Evolutionary conservation across 179 eudicot genomes (phyloP), one percentile per base, ranked within the genome.

Genomic region (Drosera spatulata): DNA sequence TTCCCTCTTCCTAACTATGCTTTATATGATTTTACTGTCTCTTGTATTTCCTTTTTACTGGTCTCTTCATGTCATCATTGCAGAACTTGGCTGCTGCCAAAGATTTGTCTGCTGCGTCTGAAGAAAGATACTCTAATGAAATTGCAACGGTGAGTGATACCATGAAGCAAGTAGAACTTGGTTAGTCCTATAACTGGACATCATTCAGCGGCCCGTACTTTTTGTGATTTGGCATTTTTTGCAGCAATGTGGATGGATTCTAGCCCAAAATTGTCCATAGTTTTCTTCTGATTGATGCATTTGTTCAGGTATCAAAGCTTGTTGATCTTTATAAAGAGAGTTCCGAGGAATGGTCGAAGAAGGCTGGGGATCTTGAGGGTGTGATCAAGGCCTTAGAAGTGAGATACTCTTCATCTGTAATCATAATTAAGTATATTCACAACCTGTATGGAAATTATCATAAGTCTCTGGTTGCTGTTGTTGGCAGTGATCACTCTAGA

Each of bases 291-390:
- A 59, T 7, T 13, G 50, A 33, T 42, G 39, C 44, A 54, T 2
- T 13, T 56, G 38, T 49, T 58, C 61, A 83, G 88, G 67, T 74
- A 55, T 80, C 84, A 41, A 94, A 85, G 77, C 96, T 95, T 72
- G 86, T 63, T 61, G 97, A 87, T 38, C 74, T 95, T 53, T 95
- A 95, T 60, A 95, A 95, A 77, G 97, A 91, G 82, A 95, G 89
- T 68, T 80, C 97, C 41, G 87, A 87, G 53, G 97, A 95, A 75
- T 95, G 96, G 96, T 91, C 97, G 58, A 90, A 80, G 71, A 95
- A 95, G 78, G 85, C 99, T 22, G 95, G 96, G 64, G 99, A 85
- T 60, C 93, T 95, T 62, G 99, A 91, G 77, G 99, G 96, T 50
- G 97, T 87, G 50, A 85, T 95, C 56, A 91, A 85, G 79, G 99